Base-by-base conservation (phyloP, 108 stramenopile genomes). In the Cyclotella baltica region DNA sequence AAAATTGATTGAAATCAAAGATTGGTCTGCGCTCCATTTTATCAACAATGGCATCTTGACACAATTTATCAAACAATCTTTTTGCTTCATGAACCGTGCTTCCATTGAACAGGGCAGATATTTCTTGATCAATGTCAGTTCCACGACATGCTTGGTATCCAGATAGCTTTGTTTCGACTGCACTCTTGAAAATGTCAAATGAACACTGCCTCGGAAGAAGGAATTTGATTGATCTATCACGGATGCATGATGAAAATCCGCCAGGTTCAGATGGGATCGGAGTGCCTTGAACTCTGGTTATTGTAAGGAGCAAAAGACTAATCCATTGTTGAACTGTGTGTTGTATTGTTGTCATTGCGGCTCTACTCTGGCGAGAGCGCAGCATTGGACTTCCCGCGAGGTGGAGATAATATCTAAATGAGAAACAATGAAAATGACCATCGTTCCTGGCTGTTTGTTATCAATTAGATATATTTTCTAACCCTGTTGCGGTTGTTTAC, bases 1-100 rank as follows among this genome's bases (percentile, higher is more conserved):
- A 35, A 37, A 62, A 62, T 4, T 33, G 28, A 4, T 62, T 15
- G 34, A 62, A 36, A 15, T 62, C 61, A 36, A 62, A 62, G 58
- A 62, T 19, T 0, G 35, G 23, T 33, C 36, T 1, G 9, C 34
- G 16, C 10, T 34, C 15, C 61, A 62, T 62, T 1, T 6, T 62
- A 22, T 16, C 2, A 18, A 35, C 2, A 29, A 62, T 6, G 3
- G 5, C 61, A 62, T 36, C 61, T 1, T 62, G 15, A 36, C 61
- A 62, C 61, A 62, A 36, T 36, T 27, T 15, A 34, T 62, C 61
- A 29, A 62, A 34, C 22, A 15, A 4, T n/a, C 6, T 36, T 33
- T 37, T 36, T 18, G 61, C 61, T 1, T 62, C 31, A 11, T 37
- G n/a, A 33, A 37, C 36, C 10, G 33, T 35, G 6, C 2, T 18